Percentiles rank a stretch among this genome's conserved stretches.
These are phyloP conservation scores for Diaporthe vaccinii DNA, from an alignment of 2,329 filamentous ascomycete genomes.

Conservation along the genomic window DNA sequence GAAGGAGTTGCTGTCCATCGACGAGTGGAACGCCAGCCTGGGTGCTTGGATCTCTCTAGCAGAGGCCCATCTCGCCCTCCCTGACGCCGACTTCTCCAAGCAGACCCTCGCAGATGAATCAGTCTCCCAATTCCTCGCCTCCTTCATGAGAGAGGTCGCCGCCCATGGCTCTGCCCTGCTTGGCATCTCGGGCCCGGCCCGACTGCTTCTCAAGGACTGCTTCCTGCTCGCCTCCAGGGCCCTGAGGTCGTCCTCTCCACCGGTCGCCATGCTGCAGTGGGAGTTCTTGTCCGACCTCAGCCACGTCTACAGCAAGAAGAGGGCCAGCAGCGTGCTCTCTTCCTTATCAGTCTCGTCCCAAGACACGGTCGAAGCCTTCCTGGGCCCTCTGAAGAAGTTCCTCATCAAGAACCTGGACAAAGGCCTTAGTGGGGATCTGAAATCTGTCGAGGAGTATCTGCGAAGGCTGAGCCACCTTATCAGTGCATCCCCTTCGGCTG, in stretches of 20 bases:
- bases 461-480: slow-evolving; percentile 74
- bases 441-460: slow-evolving; percentile 67
- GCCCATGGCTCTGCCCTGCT: slow-evolving; percentile 51
- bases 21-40: slow-evolving; percentile 84
- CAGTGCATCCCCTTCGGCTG: slow-evolving; percentile 69
- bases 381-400: slow-evolving; percentile 72
- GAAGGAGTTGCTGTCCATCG: slow-evolving; percentile 73
- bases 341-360: slow-evolving; percentile 66
- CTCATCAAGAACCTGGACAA: slow-evolving; percentile 75
- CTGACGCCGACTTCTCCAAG: slow-evolving; percentile 67
- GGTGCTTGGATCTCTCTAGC: slow-evolving; percentile 81
- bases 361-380: slow-evolving; percentile 63
- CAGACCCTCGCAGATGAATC: slow-evolving; percentile 69
- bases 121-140: slow-evolving; percentile 72
- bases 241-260: slow-evolving; percentile 59
- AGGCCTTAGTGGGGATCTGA: slow-evolving; percentile 68
- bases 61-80: slow-evolving; percentile 73
- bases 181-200: slow-evolving; percentile 51
- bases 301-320: slow-evolving; percentile 75
- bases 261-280: slow-evolving; percentile 70
- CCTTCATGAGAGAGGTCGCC: slow-evolving; percentile 73
- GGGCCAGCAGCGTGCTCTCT: slow-evolving; percentile 64
- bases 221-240: slow-evolving; percentile 76
- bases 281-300: slow-evolving; percentile 77
- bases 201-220: slow-evolving; percentile 70